A percentile compares a stretch with the other conserved stretches of the same genome.
phyloP scores from a whole-genome alignment of 441 rosid genomes.

The Manihot esculenta region DNA sequence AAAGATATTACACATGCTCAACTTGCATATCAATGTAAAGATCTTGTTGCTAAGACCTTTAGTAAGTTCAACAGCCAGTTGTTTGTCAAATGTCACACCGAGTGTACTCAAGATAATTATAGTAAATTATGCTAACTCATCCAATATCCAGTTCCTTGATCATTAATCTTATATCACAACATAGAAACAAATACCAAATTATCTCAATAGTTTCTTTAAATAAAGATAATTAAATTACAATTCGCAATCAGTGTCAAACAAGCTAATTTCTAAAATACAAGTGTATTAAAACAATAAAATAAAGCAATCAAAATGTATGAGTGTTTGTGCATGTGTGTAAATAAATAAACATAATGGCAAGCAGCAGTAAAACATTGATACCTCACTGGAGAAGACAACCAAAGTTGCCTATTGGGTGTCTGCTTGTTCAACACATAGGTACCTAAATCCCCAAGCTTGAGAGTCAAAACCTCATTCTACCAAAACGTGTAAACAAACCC shows the following conservation, averaged over 20 bases:
- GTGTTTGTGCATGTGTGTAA: too few relatives aligned
- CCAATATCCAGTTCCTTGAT: background rate
- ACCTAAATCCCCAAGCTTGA: conserved; percentile 63
- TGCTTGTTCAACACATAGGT: conserved; percentile 74
- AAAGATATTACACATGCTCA: too few relatives aligned
- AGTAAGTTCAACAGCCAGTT: too few relatives aligned
- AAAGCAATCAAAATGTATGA: too few relatives aligned
- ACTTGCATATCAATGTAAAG: too few relatives aligned
- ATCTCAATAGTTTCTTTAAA: too few relatives aligned
- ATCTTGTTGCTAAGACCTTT: too few relatives aligned
- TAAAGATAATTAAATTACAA: background rate
- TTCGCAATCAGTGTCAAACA: background rate
- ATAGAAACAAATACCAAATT: background rate
- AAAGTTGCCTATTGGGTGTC: conserved; percentile 70
- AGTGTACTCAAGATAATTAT: too few relatives aligned
- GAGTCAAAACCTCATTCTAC: conserved; percentile 75
- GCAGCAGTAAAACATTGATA: conserved; percentile 6
- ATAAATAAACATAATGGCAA: too few relatives aligned
- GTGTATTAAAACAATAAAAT: background rate
- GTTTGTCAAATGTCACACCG: too few relatives aligned
- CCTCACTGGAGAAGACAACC: conserved; percentile 77
- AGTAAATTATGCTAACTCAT: background rate
- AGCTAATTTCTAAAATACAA: background rate
- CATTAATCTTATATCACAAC: background rate
- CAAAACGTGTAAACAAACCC: conserved; percentile 16